Evolutionary conservation across 2,329 filamentous ascomycete species (phyloP).

Genomic region (Fonsecaea nubica): DNA sequence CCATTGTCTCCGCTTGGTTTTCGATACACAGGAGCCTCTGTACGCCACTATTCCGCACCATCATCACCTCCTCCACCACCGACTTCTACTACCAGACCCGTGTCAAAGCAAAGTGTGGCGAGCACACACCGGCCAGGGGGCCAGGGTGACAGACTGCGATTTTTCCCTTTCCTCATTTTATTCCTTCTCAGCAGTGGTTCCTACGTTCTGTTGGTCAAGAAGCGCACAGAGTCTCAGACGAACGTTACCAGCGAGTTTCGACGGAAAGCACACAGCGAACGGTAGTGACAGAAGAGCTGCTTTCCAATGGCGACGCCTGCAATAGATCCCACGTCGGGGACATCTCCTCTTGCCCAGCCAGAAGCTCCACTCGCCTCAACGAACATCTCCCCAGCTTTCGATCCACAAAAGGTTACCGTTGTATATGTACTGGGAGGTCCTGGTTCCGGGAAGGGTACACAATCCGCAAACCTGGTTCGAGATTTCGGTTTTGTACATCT

Average conservation of each 20-base stretch:
- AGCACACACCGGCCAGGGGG: slow-evolving; percentile 34
- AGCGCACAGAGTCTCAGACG: slow-evolving; percentile 40
- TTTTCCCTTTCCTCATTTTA: slow-evolving; percentile 54
- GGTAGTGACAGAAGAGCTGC: slow-evolving; percentile 16
- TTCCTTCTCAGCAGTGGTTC: slow-evolving; percentile 56
- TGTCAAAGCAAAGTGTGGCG: slow-evolving; percentile 2
- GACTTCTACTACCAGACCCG: slow-evolving; percentile 14
- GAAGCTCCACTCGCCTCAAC: slow-evolving; percentile 56
- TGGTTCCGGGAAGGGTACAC: slow-evolving; percentile 94
- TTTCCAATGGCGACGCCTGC: slow-evolving; percentile 32
- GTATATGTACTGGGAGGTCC: slow-evolving; percentile 96
- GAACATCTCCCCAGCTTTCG: slow-evolving; percentile 74
- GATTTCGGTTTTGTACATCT: slow-evolving; percentile 93
- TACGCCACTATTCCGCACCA: slow-evolving; percentile 28
- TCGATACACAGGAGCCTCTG: background rate
- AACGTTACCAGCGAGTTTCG: slow-evolving; percentile 40
- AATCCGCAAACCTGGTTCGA: slow-evolving; percentile 84
- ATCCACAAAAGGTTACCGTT: slow-evolving; percentile 78
- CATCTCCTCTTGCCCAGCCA: slow-evolving; percentile 42
- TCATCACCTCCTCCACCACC: slow-evolving; percentile 7
- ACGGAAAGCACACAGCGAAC: slow-evolving; percentile 41
- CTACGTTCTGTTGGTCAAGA: slow-evolving; percentile 60
- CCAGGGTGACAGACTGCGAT: slow-evolving; percentile 31
- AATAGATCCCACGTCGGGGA: slow-evolving; percentile 34
- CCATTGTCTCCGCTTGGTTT: slow-evolving; percentile 11